Evolutionary conservation across 2,329 filamentous ascomycete genomes (phyloP), one percentile per base, ranked within the genome.

Genomic region (Pyricularia grisea): DNA sequence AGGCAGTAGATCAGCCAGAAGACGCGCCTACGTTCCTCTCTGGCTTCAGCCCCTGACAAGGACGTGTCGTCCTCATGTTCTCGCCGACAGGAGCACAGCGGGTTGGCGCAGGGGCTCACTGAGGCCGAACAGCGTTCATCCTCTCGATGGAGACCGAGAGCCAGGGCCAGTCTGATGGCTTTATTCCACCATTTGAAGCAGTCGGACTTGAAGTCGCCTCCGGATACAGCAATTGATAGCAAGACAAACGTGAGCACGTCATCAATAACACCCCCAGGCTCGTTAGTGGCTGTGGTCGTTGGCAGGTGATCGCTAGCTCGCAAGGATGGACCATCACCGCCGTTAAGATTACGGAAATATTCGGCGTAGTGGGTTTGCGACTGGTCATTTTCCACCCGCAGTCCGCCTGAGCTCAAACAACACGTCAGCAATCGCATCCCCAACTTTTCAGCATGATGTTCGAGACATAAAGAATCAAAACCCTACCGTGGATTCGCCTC

Each of bases 1-100:
- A 84, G 74, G 28, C 79, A 78, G 70, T 82, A 84, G 0, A 84
- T 72, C 0, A 84, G 74, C 82, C 82, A 84, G 71, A 83, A 84
- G 0, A 81, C 79, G 5, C 82, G 76, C 4, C 82, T 76, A 4
- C 80, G 74, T 73, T 84, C 82, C 70, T 84, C 82, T 25, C 78
- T 77, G 6, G 80, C 78, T 71, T 85, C 84, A 7, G 80, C 66
- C 4, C 74, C 72, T 4, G 73, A 70, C 14, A 75, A 61, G 0
- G 76, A 74, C 27, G 66, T 23, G 1, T 70, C 68, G 11, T 72
- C 74, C 17, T 75, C 73, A 23, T 74, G 73, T 14, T 77, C 74
- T 23, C 74, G 74, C 23, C 75, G 74, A 65, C 77, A 78, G 70
- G 71, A 72, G 68, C 73, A 79, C 0, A 78, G 70, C 1, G 76